Base-by-base conservation (phyloP, 495 filamentous ascomycete species). In the Trichoderma gamsii region DNA sequence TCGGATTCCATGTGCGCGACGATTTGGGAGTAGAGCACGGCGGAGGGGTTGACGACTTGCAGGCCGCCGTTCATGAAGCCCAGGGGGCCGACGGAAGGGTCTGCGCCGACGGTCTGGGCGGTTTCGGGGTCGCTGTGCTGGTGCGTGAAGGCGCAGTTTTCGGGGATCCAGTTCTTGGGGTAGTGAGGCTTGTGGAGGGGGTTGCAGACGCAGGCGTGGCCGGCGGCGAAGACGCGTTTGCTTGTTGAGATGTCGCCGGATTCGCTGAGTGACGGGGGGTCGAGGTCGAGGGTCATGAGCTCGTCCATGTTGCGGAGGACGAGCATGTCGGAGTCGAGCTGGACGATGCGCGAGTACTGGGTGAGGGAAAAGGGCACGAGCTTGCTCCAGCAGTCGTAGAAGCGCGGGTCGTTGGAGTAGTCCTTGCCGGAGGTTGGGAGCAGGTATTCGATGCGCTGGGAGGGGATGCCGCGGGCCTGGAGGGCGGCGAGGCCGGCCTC, bases 261-360 rank as follows among this genome's bases (percentile, higher is more conserved):
- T 15, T 23, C 38, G 43, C 51, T 35, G 56, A n/a, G 18, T 7
- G 41, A 25, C 15, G 63, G 44, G 29, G 41, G 29, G 74, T 93
- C 90, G 18, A 95, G 82, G 70, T 82, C 75, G 7, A 95, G 35
- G 6, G 90, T 87, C 90, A 94, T 93, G 65, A 96, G 77, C 76
- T 93, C 91, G 73, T 96, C 92, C 89, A 96, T 94, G 74, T 92
- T 92, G 68, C 80, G 78, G 65, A 86, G 78, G 5, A 91, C 84
- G 25, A 94, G 72, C 92, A 94, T 96, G 76, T 96, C 92, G 71
- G 87, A 87, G 76, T 96, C 92, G n/a, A 96, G 82, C 74, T 89
- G 87, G 21, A 93, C 86, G 25, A 96, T 83, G 16, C 90, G 82
- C 5, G 88, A 84, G 76, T 90, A 94, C 70, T 90, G 84, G 15